These are phyloP conservation scores for Geosmithia flava DNA, from an alignment of 2,329 filamentous ascomycete species.

Conservation along the genomic window DNA sequence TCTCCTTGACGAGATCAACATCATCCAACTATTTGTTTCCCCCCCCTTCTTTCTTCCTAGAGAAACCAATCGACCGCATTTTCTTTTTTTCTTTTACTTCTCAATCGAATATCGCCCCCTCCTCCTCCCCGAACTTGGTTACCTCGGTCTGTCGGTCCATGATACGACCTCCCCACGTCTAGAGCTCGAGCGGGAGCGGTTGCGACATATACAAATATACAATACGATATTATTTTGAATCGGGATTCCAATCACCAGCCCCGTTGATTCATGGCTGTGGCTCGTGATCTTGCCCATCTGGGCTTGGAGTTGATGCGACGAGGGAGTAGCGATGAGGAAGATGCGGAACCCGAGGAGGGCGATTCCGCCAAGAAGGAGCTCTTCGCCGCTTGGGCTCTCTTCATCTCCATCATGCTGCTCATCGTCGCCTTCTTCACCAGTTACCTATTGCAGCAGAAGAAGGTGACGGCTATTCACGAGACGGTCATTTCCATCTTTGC, in stretches of 20 bases:
- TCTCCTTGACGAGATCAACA: neutral
- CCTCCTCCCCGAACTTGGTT: neutral
- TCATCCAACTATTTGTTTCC: neutral
- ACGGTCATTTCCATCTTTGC: slow-evolving; percentile 98
- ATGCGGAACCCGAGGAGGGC: slow-evolving; percentile 34
- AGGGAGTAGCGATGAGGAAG: slow-evolving; percentile 15
- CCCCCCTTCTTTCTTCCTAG: neutral
- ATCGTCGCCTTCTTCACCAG: slow-evolving; percentile 93
- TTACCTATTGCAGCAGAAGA: slow-evolving; percentile 92
- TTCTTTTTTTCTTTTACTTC: neutral
- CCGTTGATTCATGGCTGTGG: neutral
- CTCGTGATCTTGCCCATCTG: slow-evolving; percentile 12
- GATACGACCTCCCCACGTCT: neutral
- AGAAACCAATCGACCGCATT: neutral
- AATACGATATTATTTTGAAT: no score
- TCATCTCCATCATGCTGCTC: slow-evolving; percentile 89
- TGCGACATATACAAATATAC: no score
- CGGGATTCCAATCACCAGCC: no score
- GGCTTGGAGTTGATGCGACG: slow-evolving; percentile 16
- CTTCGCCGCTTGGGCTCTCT: slow-evolving; percentile 90
- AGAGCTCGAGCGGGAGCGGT: neutral
- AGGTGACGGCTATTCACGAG: slow-evolving; percentile 95
- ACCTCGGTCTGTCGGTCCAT: neutral
- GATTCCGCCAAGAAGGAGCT: slow-evolving; percentile 89
- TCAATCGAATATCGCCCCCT: neutral